phyloP scores from a whole-genome alignment of 352 stramenopile species.

The Aphanomyces astaci region DNA sequence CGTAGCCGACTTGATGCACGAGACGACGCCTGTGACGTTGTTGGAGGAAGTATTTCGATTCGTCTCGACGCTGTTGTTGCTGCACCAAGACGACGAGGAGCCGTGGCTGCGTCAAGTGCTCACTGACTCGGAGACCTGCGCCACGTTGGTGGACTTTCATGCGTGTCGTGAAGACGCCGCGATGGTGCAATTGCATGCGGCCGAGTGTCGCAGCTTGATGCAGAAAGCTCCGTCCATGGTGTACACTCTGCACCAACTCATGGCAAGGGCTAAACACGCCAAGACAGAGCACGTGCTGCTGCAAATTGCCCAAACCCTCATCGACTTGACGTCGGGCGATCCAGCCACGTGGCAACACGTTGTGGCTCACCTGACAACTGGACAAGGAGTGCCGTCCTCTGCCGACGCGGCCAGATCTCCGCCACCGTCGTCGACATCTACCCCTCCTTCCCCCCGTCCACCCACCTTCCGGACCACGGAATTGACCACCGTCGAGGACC shows the following conservation, averaged over 20 bases:
- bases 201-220: neutral
- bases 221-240: neutral
- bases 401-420: too few relatives aligned
- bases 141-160: neutral
- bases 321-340: neutral
- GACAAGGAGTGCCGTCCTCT: too few relatives aligned
- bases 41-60: neutral
- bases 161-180: neutral
- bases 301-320: slow-evolving; percentile 1
- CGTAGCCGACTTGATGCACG: neutral
- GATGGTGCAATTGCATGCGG: neutral
- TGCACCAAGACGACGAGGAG: neutral
- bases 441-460: neutral
- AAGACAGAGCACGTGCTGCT: neutral
- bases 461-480: neutral
- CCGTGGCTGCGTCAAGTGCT: neutral
- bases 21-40: neutral
- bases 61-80: neutral
- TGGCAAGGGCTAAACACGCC: neutral
- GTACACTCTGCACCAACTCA: neutral
- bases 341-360: neutral
- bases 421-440: too few relatives aligned
- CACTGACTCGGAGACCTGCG: neutral
- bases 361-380: neutral
- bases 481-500: neutral